Base-by-base conservation (phyloP, 495 filamentous ascomycete genomes). In the Penicillium coffeae region DNA sequence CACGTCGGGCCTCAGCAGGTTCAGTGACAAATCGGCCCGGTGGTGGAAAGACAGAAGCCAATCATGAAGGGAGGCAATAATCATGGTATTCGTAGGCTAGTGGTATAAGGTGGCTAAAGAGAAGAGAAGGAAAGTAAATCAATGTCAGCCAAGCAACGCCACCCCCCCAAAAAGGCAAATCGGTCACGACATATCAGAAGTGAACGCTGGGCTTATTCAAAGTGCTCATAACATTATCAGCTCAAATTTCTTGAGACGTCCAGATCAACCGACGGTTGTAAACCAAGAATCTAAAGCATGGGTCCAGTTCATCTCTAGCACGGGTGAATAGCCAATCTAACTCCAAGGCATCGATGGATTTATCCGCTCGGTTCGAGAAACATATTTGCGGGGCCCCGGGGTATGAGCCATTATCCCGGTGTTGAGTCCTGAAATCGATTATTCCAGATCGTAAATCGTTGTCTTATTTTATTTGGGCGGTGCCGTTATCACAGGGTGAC, bases 401-500 rank as follows among this genome's bases (percentile, higher is more conserved):
- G 25, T 10, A 30, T 30, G 25, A 30, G 25, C 4, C 25, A 30
- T 5, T 30, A 4, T 30, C 10, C 25, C 4, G 25, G 25, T 30
- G 5, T 30, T 30, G 25, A 30, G 30, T 16, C 38, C 20, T 20
- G 18, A 27, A 5, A 38, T 37, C 13, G 39, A 1, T 20, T 21
- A 20, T 19, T 25, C 41, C 41, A 22, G 41, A 20, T 6, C 13
- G 18, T 25, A 19, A 20, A 15, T 19, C 42, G 13, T 15, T 12
- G 27, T 32, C 42, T 22, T 33, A 16, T 15, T n/a, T 32, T 5
- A 25, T 30, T 19, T 18, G 19, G 13, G 19, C 47, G 15, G 37
- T 32, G 38, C 3, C 21, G 12, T 19, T 21, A 51, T 59, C 62
- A 75, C 47, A 75, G 60, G 37, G 69, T 67, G 39, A 75, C 64